These are phyloP conservation scores for Ogataea glucozyma DNA, from an alignment of 805 yeast genomes.

Conservation along the genomic window DNA sequence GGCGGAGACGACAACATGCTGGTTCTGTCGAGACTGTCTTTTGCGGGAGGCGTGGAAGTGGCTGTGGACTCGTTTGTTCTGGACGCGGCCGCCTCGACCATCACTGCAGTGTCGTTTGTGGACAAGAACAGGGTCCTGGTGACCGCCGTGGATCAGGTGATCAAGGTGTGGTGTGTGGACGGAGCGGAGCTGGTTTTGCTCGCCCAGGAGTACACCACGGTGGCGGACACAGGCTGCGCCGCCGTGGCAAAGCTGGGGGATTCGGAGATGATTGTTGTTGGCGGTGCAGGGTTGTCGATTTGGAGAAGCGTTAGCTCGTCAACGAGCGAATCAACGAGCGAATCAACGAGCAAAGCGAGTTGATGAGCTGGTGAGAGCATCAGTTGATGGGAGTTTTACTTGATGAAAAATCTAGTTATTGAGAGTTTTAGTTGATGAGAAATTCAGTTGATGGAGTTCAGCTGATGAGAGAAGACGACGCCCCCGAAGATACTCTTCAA, in stretches of 20 bases:
- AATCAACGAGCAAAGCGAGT: no score
- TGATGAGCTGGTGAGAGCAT: no score
- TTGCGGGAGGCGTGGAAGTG: constrained; percentile 30
- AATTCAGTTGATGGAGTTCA: no score
- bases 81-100: constrained; percentile 82
- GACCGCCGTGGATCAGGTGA: constrained; percentile 81
- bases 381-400: no score
- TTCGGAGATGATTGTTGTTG: constrained; percentile 47
- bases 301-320: no score
- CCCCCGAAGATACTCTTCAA: no score
- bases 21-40: constrained; percentile 38
- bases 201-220: constrained; percentile 63
- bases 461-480: no score
- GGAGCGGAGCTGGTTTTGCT: constrained; percentile 32
- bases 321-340: no score
- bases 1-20: constrained; percentile 95
- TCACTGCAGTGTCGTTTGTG: constrained; percentile 59
- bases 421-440: no score
- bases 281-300: constrained; percentile 73
- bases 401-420: no score
- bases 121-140: constrained; percentile 45
- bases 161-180: constrained; percentile 61
- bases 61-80: constrained; percentile 38
- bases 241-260: constrained; percentile 38
- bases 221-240: constrained; percentile 87